Evolutionary conservation across 2,329 filamentous ascomycete species (phyloP).

Genomic region (Coccinonectria pachysandricola): DNA sequence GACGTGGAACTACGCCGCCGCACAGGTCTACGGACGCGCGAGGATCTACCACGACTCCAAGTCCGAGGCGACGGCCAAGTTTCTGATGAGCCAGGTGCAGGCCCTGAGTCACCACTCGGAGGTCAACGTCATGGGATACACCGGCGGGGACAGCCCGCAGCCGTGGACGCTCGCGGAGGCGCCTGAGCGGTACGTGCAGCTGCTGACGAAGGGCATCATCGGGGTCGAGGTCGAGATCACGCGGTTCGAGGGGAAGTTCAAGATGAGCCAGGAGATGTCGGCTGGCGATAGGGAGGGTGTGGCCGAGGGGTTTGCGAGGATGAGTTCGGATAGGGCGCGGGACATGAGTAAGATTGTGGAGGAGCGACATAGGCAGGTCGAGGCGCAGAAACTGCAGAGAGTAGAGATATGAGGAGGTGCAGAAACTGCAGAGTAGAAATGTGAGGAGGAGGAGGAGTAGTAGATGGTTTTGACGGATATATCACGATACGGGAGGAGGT

Average conservation of each 20-base stretch:
- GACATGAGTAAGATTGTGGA: conserved; percentile 24
- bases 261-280: conserved; percentile 54
- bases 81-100: conserved; percentile 39
- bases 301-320: conserved; percentile 40
- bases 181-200: conserved; percentile 42
- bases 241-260: conserved; percentile 49
- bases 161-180: conserved; percentile 49
- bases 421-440: too few species aligned
- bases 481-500: too few species aligned
- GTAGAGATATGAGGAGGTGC: too few species aligned
- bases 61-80: conserved; percentile 29
- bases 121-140: conserved; percentile 45
- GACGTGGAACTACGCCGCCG: conserved; percentile 61
- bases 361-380: conserved; percentile 19
- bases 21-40: conserved; percentile 51
- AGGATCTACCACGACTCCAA: conserved; percentile 42
- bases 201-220: conserved; percentile 49
- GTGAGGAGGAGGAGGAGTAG: too few species aligned
- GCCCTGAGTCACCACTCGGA: conserved; percentile 44
- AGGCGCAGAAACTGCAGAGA: conserved; percentile 10
- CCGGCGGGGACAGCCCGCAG: conserved; percentile 22
- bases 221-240: conserved; percentile 50
- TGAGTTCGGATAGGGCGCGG: conserved; percentile 21
- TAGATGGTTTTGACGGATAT: too few species aligned
- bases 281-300: conserved; percentile 46